Conservation (phyloP, 169 alveolate genomes). For the Plasmodium knowlesi region DNA sequence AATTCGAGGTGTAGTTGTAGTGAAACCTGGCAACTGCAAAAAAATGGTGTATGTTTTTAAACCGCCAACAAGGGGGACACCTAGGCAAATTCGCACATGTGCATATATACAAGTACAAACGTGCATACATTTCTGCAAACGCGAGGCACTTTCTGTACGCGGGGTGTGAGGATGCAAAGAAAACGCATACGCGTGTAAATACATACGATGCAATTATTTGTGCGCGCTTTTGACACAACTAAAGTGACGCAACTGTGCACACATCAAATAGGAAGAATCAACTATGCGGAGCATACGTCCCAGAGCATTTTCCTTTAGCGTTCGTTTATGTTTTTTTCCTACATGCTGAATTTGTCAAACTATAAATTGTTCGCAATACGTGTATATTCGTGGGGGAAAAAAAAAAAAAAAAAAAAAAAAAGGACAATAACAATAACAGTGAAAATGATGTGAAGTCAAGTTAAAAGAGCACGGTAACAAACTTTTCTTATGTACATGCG, state of each 20-base stretch:
- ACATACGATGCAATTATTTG: not conserved
- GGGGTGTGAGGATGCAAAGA: not conserved
- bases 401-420: not conserved
- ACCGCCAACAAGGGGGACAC: not conserved
- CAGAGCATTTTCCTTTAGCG: not conserved
- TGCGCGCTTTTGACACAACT: not conserved
- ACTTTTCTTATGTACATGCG: not conserved
- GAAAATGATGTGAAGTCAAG: not conserved
- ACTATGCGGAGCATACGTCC: not conserved
- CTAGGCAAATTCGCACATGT: not conserved
- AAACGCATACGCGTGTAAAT: not conserved
- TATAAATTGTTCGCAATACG: not conserved
- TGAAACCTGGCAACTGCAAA: not conserved
- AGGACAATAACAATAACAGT: not conserved
- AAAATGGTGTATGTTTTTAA: not conserved
- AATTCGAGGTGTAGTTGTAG: not conserved
- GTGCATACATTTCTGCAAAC: slow-evolving; percentile 1
- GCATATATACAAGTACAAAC: not conserved
- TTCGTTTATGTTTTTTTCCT: not conserved
- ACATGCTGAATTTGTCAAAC: not conserved
- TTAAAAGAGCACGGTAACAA: not conserved
- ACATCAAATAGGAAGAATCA: not conserved
- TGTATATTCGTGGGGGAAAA: not conserved
- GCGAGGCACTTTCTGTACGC: not conserved
- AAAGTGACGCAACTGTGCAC: not conserved